Evolutionary conservation across 2,329 filamentous ascomycete genomes (phyloP).

Genomic region (Dothideomycetidae sp.): DNA sequence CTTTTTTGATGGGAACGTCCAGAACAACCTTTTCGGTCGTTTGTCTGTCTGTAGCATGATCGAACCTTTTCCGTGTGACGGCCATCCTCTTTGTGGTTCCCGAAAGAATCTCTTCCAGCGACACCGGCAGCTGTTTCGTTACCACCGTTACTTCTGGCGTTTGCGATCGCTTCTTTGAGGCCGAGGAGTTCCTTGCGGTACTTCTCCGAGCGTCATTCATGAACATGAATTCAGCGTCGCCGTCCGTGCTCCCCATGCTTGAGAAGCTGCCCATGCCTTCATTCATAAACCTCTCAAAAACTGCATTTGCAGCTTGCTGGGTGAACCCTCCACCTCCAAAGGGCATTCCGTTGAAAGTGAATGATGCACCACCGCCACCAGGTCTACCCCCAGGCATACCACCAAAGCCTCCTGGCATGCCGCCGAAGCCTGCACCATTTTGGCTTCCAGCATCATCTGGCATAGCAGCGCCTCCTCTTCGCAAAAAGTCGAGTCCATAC

Average conservation of each 20-base stretch:
- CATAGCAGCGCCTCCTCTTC: slow-evolving; percentile 62
- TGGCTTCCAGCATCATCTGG: slow-evolving; percentile 37
- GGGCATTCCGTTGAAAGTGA: slow-evolving; percentile 43
- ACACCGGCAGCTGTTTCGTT: slow-evolving; percentile 66
- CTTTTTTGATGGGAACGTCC: slow-evolving; percentile 89
- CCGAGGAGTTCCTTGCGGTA: slow-evolving; percentile 16
- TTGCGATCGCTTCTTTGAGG: slow-evolving; percentile 30
- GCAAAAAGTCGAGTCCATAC: slow-evolving; percentile 83
- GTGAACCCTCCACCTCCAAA: slow-evolving; percentile 53
- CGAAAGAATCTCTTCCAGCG: slow-evolving; percentile 75
- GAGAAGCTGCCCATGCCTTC: slow-evolving; percentile 27
- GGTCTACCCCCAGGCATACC: slow-evolving; percentile 37
- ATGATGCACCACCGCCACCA: slow-evolving; percentile 16
- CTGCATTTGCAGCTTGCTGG: slow-evolving; percentile 70
- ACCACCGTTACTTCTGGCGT: slow-evolving; percentile 84
- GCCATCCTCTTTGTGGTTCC: slow-evolving; percentile 94
- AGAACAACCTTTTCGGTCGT: slow-evolving; percentile 78
- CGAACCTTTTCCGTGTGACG: slow-evolving; percentile 91
- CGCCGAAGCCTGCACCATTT: slow-evolving; percentile 31
- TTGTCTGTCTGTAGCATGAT: slow-evolving; percentile 64
- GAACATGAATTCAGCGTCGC: slow-evolving; percentile 29
- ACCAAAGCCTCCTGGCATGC: slow-evolving; percentile 44
- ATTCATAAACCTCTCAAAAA: slow-evolving; percentile 75
- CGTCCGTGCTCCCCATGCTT: slow-evolving; percentile 1
- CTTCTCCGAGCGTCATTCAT: slow-evolving; percentile 3